Evolutionary conservation across 73 alveolate species (phyloP), one percentile per base, ranked within the genome.

Genomic region (Paramecium sexaurelia): DNA sequence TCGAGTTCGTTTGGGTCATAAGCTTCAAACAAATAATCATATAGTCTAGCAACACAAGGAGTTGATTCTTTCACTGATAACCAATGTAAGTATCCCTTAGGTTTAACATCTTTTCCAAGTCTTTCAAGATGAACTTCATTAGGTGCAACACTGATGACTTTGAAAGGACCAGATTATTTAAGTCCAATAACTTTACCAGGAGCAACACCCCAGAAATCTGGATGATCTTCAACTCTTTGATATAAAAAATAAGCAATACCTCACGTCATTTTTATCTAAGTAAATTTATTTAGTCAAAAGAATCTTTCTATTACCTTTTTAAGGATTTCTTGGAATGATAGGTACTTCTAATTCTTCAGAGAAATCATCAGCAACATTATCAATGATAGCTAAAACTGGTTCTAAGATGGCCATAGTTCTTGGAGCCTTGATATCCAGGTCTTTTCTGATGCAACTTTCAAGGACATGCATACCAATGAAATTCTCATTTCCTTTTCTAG

Each of bases 71-170:
- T 94, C 56, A 93, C 98, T 55, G 99, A 92, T 51, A 97, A 96
- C 99, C 99, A 98, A 92, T 98, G 99, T 91, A 98, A 92, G 87
- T 94, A 92, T 51, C 99, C 99, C 91, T 96, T 97, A 27, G 98
- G 97, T 75, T 98, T 98, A 40, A 93, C 94, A 87, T 95, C 99
- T 24, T 87, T 91, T n/a, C 95, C 91, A 51, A 94, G 91, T 66
- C 95, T 85, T 56, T 97, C 98, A 17, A 91, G 84, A 19, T 97
- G 91, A 55, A 96, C 97, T 29, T 82, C 95, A 39, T 95, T 92
- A 37, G 92, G 93, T 3, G 98, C 98, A 55, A 95, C 96, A 45
- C 93, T 94, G 88, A 93, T 92, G 45, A 94, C 96, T 66, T 96
- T 98, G 22, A 93, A 91, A 84, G 94, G 67, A 26, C 98, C 98